Evolutionary conservation across 352 stramenopile genomes (phyloP), one percentile per base, ranked within the genome.

Genomic region (Phytophthora foliorum): DNA sequence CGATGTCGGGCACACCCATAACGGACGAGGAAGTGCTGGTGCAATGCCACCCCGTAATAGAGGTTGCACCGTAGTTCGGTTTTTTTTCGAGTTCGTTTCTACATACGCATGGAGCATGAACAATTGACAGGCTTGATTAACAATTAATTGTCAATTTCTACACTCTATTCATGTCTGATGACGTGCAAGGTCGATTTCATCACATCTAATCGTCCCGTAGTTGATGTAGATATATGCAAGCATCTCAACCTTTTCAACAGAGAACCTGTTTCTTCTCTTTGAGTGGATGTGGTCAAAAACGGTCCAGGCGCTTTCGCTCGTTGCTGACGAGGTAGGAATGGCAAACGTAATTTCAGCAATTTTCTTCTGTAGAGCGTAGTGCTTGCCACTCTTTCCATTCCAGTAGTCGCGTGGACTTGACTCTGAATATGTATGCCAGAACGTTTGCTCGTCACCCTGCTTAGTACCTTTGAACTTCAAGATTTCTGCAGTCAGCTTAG

Each of bases 231-330:
- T 29, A 34, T 36, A 65, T 27, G 46, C 34, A 31, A 65, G 49
- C 36, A 57, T 65, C 22, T 65, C 36, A 41, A 57, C 46, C 24
- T 52, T 65, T 17, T 56, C 36, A 19, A 65, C 57, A 0, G 36
- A 65, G 0, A 65, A 24, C 32, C 46, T 32, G n/a, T 65, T 65
- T 13, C 57, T 57, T 4, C 46, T 45, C 46, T 57, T 65, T 25
- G 46, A 65, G 19, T 65, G 57, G 25, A 65, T 65, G 38, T 57
- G 57, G 25, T 57, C 57, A 38, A 65, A 65, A 19, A 45, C 57
- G 50, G 24, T 52, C 25, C 46, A 53, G 1, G 46, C 34, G 17
- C 57, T 50, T 16, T 65, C 46, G 17, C 57, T 65, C 22, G 57
- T 46, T 19, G 57, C 57, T 31, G 57, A 57, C 13, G 36, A 65